Percentiles rank a stretch among this genome's conserved stretches.
phyloP scores from a whole-genome alignment of 2,329 filamentous ascomycete genomes.

The Claviceps lovelessii region DNA sequence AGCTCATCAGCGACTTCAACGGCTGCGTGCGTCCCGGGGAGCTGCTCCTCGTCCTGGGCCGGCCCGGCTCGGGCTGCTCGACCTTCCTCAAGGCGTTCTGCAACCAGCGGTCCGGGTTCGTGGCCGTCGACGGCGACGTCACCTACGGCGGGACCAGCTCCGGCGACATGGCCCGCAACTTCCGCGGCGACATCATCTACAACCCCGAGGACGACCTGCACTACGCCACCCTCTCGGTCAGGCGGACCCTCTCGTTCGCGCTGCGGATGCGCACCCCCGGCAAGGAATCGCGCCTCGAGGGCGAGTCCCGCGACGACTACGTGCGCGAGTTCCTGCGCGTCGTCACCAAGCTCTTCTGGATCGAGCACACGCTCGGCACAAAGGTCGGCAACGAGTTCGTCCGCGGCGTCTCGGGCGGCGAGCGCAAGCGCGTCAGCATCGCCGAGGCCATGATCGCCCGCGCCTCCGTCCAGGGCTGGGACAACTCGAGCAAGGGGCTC shows the following conservation, averaged over 20 bases:
- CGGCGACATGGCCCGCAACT: slow-evolving; percentile 34
- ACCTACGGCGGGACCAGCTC: slow-evolving; percentile 41
- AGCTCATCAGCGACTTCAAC: slow-evolving; percentile 49
- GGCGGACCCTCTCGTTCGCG: slow-evolving; percentile 52
- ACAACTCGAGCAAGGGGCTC: slow-evolving; percentile 58
- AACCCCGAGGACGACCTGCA: slow-evolving; percentile 57
- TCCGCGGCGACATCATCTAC: slow-evolving; percentile 49
- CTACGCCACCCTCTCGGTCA: slow-evolving; percentile 54
- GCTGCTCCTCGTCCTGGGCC: slow-evolving; percentile 52
- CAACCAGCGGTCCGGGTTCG: slow-evolving; percentile 53
- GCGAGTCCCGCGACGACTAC: slow-evolving; percentile 42
- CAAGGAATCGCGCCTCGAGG: slow-evolving; percentile 35
- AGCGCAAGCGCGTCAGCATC: slow-evolving; percentile 62
- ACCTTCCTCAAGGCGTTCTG: slow-evolving; percentile 58
- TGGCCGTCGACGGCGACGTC: slow-evolving; percentile 48
- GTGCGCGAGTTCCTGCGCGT: slow-evolving; percentile 41
- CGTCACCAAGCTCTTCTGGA: slow-evolving; percentile 57
- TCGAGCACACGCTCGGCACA: slow-evolving; percentile 54
- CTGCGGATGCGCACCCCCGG: slow-evolving; percentile 47
- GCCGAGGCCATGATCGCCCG: slow-evolving; percentile 48
- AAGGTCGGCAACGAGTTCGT: slow-evolving; percentile 56
- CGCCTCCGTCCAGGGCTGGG: slow-evolving; percentile 57
- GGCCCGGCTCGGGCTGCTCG: slow-evolving; percentile 55
- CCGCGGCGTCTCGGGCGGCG: slow-evolving; percentile 47
- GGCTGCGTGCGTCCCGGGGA: slow-evolving; percentile 59